Conservation (phyloP, 768 basidiomycete species). For the Lactifluus pinguis region DNA sequence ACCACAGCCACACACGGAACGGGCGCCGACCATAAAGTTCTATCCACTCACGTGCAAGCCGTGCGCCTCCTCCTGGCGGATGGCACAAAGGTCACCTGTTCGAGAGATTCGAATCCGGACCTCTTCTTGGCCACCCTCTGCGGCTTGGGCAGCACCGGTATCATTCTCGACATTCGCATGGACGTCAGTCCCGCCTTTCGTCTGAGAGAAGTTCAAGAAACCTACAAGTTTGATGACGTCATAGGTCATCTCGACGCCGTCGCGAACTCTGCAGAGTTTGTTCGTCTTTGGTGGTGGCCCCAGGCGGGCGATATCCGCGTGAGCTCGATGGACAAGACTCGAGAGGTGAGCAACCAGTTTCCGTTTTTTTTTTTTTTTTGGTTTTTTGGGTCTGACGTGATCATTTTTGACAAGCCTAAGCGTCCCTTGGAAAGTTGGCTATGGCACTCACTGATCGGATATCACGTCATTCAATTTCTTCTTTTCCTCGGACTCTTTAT, state of each 20-base stretch:
- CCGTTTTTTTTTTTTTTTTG: not conserved
- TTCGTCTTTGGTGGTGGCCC: constrained; percentile 95
- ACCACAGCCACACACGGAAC: constrained; percentile 95
- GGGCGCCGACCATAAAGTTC: constrained; percentile 67
- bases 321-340: constrained; percentile 65
- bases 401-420: constrained; percentile 38
- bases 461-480: constrained; percentile 75
- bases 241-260: constrained; percentile 47
- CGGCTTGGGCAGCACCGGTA: constrained; percentile 83
- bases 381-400: not conserved
- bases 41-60: constrained; percentile 73
- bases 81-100: constrained; percentile 60
- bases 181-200: constrained; percentile 77
- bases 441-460: constrained; percentile 63
- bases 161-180: constrained; percentile 71
- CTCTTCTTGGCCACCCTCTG: constrained; percentile 87
- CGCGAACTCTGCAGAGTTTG: constrained; percentile 67
- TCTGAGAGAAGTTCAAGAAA: constrained; percentile 61
- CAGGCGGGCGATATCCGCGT: constrained; percentile 62
- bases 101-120: constrained; percentile 51
- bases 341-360: constrained; percentile 47
- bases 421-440: constrained; percentile 51
- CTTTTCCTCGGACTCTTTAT: constrained; percentile 70
- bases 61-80: constrained; percentile 71
- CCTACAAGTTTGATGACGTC: constrained; percentile 54